Conservation (phyloP, 768 basidiomycete species). For the Panellus pusillus region DNA sequence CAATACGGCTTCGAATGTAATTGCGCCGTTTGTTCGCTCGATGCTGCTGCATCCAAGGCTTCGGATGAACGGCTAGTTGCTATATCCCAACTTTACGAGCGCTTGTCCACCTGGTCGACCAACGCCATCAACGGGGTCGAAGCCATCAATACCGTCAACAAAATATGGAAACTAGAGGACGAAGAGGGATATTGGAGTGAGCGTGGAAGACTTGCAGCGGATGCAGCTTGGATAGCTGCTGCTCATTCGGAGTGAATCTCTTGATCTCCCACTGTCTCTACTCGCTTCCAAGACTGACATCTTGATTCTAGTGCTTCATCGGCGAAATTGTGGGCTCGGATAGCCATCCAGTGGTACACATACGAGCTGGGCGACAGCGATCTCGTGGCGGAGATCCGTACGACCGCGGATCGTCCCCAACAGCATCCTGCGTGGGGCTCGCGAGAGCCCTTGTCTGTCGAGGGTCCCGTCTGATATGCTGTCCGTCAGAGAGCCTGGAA, state of each 20-base stretch:
- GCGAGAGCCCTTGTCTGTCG: slow-evolving; percentile 35
- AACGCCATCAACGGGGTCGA: slow-evolving; percentile 45
- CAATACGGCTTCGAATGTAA: slow-evolving; percentile 61
- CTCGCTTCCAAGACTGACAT: not conserved
- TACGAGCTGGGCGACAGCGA: slow-evolving; percentile 61
- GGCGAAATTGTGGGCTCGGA: slow-evolving; percentile 48
- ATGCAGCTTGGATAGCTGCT: slow-evolving; percentile 59
- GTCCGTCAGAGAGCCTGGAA: not conserved
- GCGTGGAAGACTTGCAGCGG: slow-evolving; percentile 60
- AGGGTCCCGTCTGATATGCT: slow-evolving; percentile 27
- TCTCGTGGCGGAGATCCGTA: slow-evolving; percentile 42
- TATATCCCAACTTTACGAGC: slow-evolving; percentile 46
- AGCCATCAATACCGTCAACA: slow-evolving; percentile 46
- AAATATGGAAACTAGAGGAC: slow-evolving; percentile 59
- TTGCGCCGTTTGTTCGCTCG: slow-evolving; percentile 59
- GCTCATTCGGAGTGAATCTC: slow-evolving; percentile 56
- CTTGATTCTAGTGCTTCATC: slow-evolving; percentile 39
- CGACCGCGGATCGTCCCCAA: slow-evolving; percentile 36
- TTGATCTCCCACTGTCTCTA: too few relatives aligned
- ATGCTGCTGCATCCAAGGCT: slow-evolving; percentile 42
- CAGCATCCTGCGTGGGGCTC: slow-evolving; percentile 51
- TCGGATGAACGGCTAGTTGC: slow-evolving; percentile 52
- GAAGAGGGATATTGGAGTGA: slow-evolving; percentile 69
- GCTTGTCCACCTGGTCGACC: slow-evolving; percentile 51
- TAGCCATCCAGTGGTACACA: slow-evolving; percentile 54